Percentiles rank a stretch among this genome's conserved stretches.
phyloP scores from a whole-genome alignment of 805 yeast species.

The Zygosaccharomyces gambellarensis region DNA sequence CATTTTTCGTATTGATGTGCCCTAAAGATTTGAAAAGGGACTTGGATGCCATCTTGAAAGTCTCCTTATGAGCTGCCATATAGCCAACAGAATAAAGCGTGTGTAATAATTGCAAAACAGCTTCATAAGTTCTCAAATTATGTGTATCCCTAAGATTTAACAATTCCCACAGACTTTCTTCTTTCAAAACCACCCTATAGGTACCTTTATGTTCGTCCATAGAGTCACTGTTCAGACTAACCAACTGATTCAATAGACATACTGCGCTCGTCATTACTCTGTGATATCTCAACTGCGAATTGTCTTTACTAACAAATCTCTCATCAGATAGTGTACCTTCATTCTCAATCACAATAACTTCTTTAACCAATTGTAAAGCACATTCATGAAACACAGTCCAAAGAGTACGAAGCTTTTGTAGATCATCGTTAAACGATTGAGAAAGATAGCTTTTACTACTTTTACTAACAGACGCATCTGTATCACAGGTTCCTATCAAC shows the following conservation, averaged over 20 bases:
- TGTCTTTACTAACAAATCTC: conserved; percentile 61
- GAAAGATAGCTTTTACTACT: conserved; percentile 46
- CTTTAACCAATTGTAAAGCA: conserved; percentile 50
- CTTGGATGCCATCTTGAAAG: conserved; percentile 34
- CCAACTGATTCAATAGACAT: conserved; percentile 39
- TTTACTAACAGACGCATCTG: conserved; percentile 56
- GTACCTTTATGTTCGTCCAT: conserved; percentile 21
- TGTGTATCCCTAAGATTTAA: conserved; percentile 35
- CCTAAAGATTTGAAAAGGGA: conserved; percentile 34
- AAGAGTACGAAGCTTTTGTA: conserved; percentile 49
- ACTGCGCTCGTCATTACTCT: conserved; percentile 52
- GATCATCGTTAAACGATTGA: conserved; percentile 52
- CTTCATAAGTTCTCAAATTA: conserved; percentile 41
- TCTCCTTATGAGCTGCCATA: conserved; percentile 22
- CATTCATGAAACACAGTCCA: conserved; percentile 57
- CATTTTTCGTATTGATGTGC: conserved; percentile 33
- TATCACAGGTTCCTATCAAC: conserved; percentile 66
- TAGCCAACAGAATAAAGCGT: conserved; percentile 26
- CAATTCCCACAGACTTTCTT: conserved; percentile 44
- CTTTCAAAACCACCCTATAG: conserved; percentile 35
- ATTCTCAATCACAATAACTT: conserved; percentile 52
- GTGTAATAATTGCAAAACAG: conserved; percentile 38
- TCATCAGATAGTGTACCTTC: conserved; percentile 68
- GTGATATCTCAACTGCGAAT: conserved; percentile 57
- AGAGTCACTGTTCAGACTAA: conserved; percentile 17